Base-by-base conservation (phyloP, 495 filamentous ascomycete species). In the Cercophora scortea region DNA sequence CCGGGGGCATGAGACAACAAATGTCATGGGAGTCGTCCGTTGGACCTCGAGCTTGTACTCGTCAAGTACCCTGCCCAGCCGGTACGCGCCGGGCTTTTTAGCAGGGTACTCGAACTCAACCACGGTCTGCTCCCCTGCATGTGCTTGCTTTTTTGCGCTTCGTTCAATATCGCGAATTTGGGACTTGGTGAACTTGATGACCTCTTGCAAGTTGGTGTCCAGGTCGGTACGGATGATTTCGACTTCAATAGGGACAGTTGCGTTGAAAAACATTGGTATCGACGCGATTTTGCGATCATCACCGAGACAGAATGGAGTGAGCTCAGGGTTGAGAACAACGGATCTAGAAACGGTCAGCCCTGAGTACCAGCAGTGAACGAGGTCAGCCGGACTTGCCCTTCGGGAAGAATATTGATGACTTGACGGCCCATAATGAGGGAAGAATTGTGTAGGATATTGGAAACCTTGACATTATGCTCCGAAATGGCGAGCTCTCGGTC, bases 371-470 rank as follows among this genome's bases (percentile, higher is more conserved):
- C 50, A 51, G 8, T 33, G 13, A 12, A 25, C 2, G 25, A 5
- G 25, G 5, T 25, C 25, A 25, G 5, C 5, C 1, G 33, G 16
- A 71, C 84, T 61, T 66, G 91, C 83, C 93, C 93, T 77, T 98
- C 93, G 3, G 93, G 93, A 32, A 98, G 74, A 64, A 97, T 94
- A 62, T 98, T 90, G 62, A 98, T 90, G 55, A 95, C 92, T 70
- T 96, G 89, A 64, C 88, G 91, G 63, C 93, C 93, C 65, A 95
- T 78, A 49, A 97, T 96, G 60, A 96, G 78, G 7, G 92, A 95
- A 1, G 87, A 77, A 63, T 96, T 96, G 63, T 95, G 84, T 42
- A 94, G 76, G 47, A 97, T 88, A 52, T 81, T 84, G 2, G 82
- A 85, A 32, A 90, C 80, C 62, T 95, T 95, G 49, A 97, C 93